phyloP scores from a whole-genome alignment of 805 yeast species.

The Metschnikowia borealis region DNA sequence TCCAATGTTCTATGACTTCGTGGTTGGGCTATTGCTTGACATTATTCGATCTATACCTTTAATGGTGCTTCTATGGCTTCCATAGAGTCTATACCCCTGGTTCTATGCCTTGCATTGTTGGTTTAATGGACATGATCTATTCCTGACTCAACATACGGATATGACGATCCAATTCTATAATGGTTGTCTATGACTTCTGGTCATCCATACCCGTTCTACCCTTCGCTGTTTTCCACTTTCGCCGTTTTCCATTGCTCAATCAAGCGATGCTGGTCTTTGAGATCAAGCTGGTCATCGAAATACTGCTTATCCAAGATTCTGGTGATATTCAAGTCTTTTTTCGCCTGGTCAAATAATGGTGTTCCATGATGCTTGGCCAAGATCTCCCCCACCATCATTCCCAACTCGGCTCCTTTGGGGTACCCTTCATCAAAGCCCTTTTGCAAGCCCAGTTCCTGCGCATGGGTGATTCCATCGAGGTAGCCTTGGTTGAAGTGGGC shows the following conservation, averaged over 20 bases:
- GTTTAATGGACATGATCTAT: no score
- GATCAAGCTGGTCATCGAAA: constrained; percentile 49
- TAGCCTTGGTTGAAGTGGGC: constrained; percentile 78
- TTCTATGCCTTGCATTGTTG: no score
- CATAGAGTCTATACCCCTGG: no score
- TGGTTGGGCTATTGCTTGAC: no score
- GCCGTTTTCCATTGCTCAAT: constrained; percentile 43
- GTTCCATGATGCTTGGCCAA: constrained; percentile 43
- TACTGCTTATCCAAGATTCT: constrained; percentile 51
- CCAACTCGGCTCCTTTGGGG: constrained; percentile 69
- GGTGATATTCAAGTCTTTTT: constrained; percentile 53
- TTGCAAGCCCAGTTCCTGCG: constrained; percentile 70
- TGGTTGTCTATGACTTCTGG: no score
- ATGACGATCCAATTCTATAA: no score
- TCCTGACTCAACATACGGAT: no score
- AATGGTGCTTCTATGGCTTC: no score
- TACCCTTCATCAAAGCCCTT: constrained; percentile 79
- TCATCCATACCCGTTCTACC: no score
- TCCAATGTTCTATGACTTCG: no score
- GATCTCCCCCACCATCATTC: constrained; percentile 60
- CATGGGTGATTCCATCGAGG: constrained; percentile 67
- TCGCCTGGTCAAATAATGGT: constrained; percentile 32
- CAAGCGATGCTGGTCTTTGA: constrained; percentile 26
- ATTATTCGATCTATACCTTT: no score
- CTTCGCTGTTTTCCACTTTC: no score